phyloP scores from a whole-genome alignment of 140 eudicot species.

The Ambrosia hybrid region DNA sequence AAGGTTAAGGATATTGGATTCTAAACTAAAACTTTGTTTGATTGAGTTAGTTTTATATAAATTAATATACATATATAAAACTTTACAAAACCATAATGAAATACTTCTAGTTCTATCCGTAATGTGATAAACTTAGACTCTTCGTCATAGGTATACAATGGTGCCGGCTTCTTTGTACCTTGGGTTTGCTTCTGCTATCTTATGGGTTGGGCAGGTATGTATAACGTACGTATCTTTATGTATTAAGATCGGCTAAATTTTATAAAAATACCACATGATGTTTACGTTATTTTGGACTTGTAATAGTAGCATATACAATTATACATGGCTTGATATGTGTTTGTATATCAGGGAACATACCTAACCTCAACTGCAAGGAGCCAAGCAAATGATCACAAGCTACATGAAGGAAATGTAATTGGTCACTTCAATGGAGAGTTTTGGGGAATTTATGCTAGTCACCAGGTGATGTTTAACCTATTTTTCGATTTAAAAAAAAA shows the following conservation, averaged over 20 bases:
- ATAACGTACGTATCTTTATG: not conserved
- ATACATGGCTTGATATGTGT: slow-evolving; percentile 1
- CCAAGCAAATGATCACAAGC: slow-evolving; percentile 67
- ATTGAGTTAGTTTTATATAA: no score
- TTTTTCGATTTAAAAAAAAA: not conserved
- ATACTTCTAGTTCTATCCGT: not conserved
- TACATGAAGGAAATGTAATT: slow-evolving; percentile 83
- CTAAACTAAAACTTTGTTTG: no score
- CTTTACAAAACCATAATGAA: no score
- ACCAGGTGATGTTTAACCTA: slow-evolving; percentile 56
- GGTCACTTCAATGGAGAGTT: slow-evolving; percentile 93
- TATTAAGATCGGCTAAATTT: not conserved
- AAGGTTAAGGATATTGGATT: no score
- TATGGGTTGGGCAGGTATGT: slow-evolving; percentile 91
- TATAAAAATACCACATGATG: not conserved
- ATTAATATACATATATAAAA: no score
- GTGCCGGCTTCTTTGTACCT: slow-evolving; percentile 82
- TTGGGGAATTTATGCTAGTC: slow-evolving; percentile 88
- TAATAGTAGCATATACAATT: no score
- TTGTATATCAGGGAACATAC: slow-evolving; percentile 77
- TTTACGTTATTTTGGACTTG: not conserved
- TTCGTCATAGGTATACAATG: slow-evolving; percentile 70
- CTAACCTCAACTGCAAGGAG: slow-evolving; percentile 84
- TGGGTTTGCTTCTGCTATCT: slow-evolving; percentile 85
- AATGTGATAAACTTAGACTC: not conserved